These are phyloP conservation scores for Tulasnella sp. DNA, from an alignment of 768 basidiomycete species.

Conservation along the genomic window DNA sequence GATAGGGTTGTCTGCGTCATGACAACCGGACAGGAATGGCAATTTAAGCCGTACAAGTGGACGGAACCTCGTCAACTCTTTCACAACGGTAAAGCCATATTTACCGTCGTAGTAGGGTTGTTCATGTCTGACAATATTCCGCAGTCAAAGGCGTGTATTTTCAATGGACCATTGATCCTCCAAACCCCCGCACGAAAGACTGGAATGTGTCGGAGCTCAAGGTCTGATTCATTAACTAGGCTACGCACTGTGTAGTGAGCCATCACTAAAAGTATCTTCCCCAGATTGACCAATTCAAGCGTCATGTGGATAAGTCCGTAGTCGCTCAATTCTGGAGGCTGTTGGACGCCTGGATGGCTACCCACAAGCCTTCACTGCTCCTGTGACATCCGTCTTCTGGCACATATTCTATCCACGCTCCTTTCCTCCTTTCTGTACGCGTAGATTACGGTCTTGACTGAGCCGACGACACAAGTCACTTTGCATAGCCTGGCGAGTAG, in stretches of 20 bases:
- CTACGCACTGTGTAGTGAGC: too few species aligned
- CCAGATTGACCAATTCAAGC: slow-evolving; percentile 79
- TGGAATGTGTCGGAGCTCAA: slow-evolving; percentile 97
- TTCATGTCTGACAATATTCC: background rate
- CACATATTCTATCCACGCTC: too few species aligned
- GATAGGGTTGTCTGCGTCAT: slow-evolving; percentile 94
- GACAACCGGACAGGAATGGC: slow-evolving; percentile 98
- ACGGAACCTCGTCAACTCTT: slow-evolving; percentile 83
- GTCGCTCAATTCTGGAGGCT: slow-evolving; percentile 95
- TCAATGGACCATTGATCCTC: slow-evolving; percentile 87
- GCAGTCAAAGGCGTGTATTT: slow-evolving; percentile 92
- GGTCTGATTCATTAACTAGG: too few species aligned
- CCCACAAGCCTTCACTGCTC: slow-evolving; percentile 52
- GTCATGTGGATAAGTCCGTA: slow-evolving; percentile 89
- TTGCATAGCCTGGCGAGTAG: too few species aligned
- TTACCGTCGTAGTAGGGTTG: slow-evolving; percentile 16
- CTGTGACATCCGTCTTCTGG: too few species aligned
- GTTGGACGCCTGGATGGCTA: slow-evolving; percentile 72
- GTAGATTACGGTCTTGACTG: too few species aligned
- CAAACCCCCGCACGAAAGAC: slow-evolving; percentile 78
- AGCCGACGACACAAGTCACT: too few species aligned
- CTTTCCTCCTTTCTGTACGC: too few species aligned
- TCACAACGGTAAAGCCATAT: slow-evolving; percentile 62
- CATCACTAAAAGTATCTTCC: background rate
- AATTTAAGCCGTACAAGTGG: slow-evolving; percentile 97